Evolutionary conservation across 164 flowering plant genomes (phyloP).

Genomic region (Paratinospora sagittata): DNA sequence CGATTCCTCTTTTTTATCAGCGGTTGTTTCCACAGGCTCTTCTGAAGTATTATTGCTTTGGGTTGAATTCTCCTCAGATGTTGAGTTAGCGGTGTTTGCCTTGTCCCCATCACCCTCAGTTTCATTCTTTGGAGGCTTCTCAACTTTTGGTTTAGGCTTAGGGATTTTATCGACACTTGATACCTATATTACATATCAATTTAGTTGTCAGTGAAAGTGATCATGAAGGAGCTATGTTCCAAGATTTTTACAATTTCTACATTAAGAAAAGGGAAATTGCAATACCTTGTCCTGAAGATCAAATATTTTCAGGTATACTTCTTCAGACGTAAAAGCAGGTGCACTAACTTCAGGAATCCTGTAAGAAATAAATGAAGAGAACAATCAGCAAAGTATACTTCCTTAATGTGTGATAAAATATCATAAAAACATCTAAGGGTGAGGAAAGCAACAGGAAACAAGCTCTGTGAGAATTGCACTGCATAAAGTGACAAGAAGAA

Average conservation of each 20-base stretch:
- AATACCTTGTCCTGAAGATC: constrained; percentile 72
- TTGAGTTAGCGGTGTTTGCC: constrained; percentile 10
- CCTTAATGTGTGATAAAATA: neutral
- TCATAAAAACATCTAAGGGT: neutral
- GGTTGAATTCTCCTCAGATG: constrained; percentile 20
- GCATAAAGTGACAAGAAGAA: too few species aligned
- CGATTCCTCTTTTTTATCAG: constrained; percentile 5
- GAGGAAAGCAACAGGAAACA: neutral
- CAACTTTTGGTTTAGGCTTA: constrained; percentile 91
- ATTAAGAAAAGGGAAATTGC: constrained; percentile 2
- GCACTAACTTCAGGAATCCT: constrained; percentile 54
- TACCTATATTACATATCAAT: constrained; percentile 39
- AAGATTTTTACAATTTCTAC: neutral
- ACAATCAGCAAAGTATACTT: neutral
- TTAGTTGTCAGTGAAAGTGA: neutral
- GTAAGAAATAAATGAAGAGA: constrained; percentile 9
- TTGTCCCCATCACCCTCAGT: constrained; percentile 26
- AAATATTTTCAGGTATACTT: constrained; percentile 51
- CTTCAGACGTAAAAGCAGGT: constrained; percentile 78
- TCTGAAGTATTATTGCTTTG: constrained; percentile 15
- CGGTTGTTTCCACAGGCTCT: constrained; percentile 17
- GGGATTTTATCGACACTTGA: constrained; percentile 64
- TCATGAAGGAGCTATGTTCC: neutral
- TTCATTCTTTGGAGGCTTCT: constrained; percentile 67
- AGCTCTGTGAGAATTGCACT: too few species aligned